Evolutionary conservation across 768 basidiomycete genomes (phyloP).

Genomic region (Mycena haematopus): DNA sequence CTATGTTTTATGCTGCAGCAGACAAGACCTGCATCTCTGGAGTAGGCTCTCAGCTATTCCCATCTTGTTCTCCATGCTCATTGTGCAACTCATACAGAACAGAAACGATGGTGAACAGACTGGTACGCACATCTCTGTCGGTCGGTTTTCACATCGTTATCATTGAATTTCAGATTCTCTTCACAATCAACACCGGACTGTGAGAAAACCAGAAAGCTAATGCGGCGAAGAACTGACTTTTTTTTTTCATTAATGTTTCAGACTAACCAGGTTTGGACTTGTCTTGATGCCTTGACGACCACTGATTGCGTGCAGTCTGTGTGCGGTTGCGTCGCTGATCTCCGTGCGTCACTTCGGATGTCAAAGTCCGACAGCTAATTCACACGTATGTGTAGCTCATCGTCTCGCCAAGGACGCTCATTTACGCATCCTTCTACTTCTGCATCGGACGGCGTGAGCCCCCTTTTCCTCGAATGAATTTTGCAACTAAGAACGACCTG

Average conservation of each 20-base stretch:
- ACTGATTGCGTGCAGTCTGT: slow-evolving; percentile 37
- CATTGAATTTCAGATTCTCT: slow-evolving; percentile 49
- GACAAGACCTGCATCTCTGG: slow-evolving; percentile 59
- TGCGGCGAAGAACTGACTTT: slow-evolving; percentile 10
- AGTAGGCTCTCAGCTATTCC: slow-evolving; percentile 34
- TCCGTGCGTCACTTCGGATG: slow-evolving; percentile 38
- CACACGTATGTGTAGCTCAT: slow-evolving; percentile 32
- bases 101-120: slow-evolving; percentile 56
- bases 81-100: slow-evolving; percentile 37
- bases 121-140: slow-evolving; percentile 41
- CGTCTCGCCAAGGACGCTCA: slow-evolving; percentile 35
- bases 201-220: slow-evolving; percentile 31
- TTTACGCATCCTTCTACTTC: slow-evolving; percentile 43
- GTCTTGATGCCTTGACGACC: background rate
- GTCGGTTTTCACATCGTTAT: background rate
- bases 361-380: slow-evolving; percentile 29
- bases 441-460: slow-evolving; percentile 41
- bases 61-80: background rate
- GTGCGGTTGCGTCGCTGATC: slow-evolving; percentile 57
- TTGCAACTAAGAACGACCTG: background rate
- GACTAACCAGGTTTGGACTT: slow-evolving; percentile 43
- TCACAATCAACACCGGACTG: slow-evolving; percentile 60
- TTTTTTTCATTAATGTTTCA: slow-evolving; percentile 16
- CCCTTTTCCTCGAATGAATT: background rate
- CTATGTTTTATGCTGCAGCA: slow-evolving; percentile 53